Percentiles rank a stretch among this genome's conserved stretches.
phyloP scores from a whole-genome alignment of 768 basidiomycete species.

The Trametes cingulata region DNA sequence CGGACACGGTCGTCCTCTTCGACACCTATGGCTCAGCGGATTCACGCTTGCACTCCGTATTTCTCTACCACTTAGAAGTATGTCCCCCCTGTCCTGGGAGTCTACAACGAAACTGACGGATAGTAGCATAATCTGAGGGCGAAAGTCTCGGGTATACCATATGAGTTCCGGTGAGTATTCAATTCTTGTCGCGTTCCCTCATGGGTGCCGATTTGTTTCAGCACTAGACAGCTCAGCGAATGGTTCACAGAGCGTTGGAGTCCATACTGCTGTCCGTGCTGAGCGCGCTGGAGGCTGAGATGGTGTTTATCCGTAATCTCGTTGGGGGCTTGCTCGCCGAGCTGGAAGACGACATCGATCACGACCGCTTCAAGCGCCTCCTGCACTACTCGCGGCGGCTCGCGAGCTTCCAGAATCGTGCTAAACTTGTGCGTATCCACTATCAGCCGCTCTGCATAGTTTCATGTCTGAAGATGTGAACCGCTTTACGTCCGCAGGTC shows the following conservation, averaged over 20 bases:
- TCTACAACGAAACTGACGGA: slow-evolving; percentile 6
- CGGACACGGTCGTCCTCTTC: slow-evolving; percentile 88
- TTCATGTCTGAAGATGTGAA: not conserved
- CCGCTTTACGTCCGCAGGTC: slow-evolving; percentile 52
- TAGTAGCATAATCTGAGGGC: slow-evolving; percentile 79
- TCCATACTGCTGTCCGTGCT: slow-evolving; percentile 90
- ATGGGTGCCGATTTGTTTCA: not conserved
- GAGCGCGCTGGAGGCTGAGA: slow-evolving; percentile 92
- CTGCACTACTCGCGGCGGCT: slow-evolving; percentile 91
- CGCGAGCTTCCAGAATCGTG: slow-evolving; percentile 87
- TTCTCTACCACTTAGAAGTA: slow-evolving; percentile 86
- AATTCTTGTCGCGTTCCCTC: slow-evolving; percentile 14
- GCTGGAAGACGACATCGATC: slow-evolving; percentile 93
- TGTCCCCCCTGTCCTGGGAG: slow-evolving; percentile 1
- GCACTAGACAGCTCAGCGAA: slow-evolving; percentile 24
- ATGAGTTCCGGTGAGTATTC: slow-evolving; percentile 76
- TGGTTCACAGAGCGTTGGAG: slow-evolving; percentile 75
- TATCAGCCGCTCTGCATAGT: not conserved
- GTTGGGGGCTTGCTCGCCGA: slow-evolving; percentile 90
- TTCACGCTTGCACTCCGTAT: slow-evolving; percentile 82
- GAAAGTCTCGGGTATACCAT: slow-evolving; percentile 69
- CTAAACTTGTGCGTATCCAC: slow-evolving; percentile 64
- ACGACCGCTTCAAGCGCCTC: slow-evolving; percentile 89
- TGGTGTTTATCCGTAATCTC: slow-evolving; percentile 90
- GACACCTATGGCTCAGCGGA: slow-evolving; percentile 89